These are phyloP conservation scores for Brassica nigra DNA, from an alignment of 345 rosid genomes.

Conservation along the genomic window DNA sequence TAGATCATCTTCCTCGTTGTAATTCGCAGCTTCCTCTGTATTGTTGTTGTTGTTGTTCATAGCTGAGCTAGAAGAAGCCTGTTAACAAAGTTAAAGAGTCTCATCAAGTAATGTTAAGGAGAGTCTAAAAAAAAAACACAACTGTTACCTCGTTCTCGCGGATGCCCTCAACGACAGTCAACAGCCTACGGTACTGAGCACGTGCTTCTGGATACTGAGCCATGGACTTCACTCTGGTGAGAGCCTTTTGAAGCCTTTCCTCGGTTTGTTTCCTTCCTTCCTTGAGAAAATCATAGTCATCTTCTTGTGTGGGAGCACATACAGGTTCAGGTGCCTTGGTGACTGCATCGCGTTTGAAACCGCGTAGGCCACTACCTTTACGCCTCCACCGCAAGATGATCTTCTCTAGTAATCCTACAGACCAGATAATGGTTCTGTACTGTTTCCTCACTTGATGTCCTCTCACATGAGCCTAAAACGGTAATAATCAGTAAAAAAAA, in stretches of 20 bases:
- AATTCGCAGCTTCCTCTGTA: slow-evolving; percentile 32
- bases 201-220: slow-evolving; percentile 83
- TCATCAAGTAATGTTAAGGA: neutral
- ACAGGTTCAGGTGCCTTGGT: slow-evolving; percentile 45
- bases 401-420: slow-evolving; percentile 89
- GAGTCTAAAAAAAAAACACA: neutral
- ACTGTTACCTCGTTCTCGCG: slow-evolving; percentile 64
- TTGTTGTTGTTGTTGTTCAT: slow-evolving; percentile 46
- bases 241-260: slow-evolving; percentile 80
- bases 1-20: slow-evolving; percentile 50
- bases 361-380: slow-evolving; percentile 84
- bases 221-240: slow-evolving; percentile 90
- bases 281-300: slow-evolving; percentile 86
- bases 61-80: slow-evolving; percentile 45
- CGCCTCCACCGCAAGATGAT: slow-evolving; percentile 91
- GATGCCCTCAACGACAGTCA: slow-evolving; percentile 67
- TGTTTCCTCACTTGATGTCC: slow-evolving; percentile 93
- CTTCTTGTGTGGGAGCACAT: slow-evolving; percentile 44
- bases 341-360: slow-evolving; percentile 64
- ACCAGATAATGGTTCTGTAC: slow-evolving; percentile 71
- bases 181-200: slow-evolving; percentile 81
- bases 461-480: slow-evolving; percentile 78
- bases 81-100: slow-evolving; percentile 4
- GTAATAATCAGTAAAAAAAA: slow-evolving; percentile 1
- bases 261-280: slow-evolving; percentile 90